Evolutionary conservation across 768 basidiomycete species (phyloP), one percentile per base, ranked within the genome.

Genomic region (Mrakia gelida): DNA sequence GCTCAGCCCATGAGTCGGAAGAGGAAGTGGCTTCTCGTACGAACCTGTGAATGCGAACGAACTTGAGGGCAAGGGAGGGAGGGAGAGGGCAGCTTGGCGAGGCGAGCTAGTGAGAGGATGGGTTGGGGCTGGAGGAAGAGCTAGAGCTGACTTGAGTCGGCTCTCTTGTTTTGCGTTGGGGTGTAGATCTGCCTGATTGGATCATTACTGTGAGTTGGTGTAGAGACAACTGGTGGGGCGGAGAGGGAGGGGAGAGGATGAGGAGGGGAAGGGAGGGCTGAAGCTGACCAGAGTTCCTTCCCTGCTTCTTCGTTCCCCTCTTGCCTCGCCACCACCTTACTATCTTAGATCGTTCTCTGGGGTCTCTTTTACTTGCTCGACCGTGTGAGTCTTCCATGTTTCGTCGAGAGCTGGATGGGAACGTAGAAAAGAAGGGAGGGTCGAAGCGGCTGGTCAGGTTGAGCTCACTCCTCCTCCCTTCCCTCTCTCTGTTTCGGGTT

Each of bases 281-380:
- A 32, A 67, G 65, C 65, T 67, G 34, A 67, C 45, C 45, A 45
- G 45, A 45, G 45, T 10, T 45, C 45, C 45, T 45, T 15, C 28
- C 63, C 4, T 65, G 2, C 13, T 65, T 65, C 32, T 67, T 38
- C 16, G 2, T 67, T 38, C 23, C 18, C 6, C 10, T 16, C 65
- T n/a, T 28, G 9, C 61, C 3, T 45, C 45, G 45, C 49, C 18
- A 52, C 49, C 49, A 52, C 13, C 18, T 5, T 21, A n/a, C n/a
- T 16, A 0, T 23, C 10, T 3, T 23, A 67, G 65, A 45, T 59
- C 67, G 67, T 76, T 3, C 49, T 76, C 32, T 56, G 26, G 18
- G 75, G 75, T 3, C 67, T 76, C 18, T 76, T 76, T 67, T 76
- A 70, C 54, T 34, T 76, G 10, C 62, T 65, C 26, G 38, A 63